Evolutionary conservation across 192 early-diverging fungal genomes (phyloP).

Genomic region (Allomyces arbusculus): DNA sequence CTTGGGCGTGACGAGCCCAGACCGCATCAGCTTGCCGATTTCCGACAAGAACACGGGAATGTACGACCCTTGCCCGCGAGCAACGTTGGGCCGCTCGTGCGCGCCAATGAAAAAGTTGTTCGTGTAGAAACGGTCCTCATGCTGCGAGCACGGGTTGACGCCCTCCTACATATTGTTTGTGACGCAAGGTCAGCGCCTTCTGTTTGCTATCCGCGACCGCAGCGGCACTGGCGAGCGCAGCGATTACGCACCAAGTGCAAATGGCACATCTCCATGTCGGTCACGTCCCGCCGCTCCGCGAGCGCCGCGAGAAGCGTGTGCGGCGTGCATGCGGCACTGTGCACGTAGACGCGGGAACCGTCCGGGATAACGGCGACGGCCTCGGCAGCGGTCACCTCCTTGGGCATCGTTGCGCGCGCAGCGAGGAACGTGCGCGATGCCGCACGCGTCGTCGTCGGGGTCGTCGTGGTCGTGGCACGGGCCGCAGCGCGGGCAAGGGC

Average conservation of each 20-base stretch:
- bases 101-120: slow-evolving; percentile 27
- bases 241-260: slow-evolving; percentile 13
- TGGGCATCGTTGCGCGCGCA: background rate
- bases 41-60: slow-evolving; percentile 20
- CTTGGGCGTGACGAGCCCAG: slow-evolving; percentile 12
- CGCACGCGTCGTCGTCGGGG: too few species aligned
- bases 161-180: too few species aligned
- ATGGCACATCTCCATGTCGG: slow-evolving; percentile 16
- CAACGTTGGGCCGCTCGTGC: slow-evolving; percentile 15
- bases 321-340: slow-evolving; percentile 15
- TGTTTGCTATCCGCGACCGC: too few species aligned
- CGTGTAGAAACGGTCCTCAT: slow-evolving; percentile 13
- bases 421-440: too few species aligned
- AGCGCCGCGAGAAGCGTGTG: slow-evolving; percentile 9
- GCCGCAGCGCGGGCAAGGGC: too few species aligned
- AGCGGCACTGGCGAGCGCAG: too few species aligned
- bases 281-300: slow-evolving; percentile 10
- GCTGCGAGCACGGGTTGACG: background rate
- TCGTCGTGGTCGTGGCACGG: too few species aligned
- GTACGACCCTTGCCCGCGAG: slow-evolving; percentile 10
- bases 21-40: slow-evolving; percentile 12
- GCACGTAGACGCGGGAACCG: slow-evolving; percentile 17
- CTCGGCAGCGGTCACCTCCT: slow-evolving; percentile 11
- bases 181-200: too few species aligned
- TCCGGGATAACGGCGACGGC: slow-evolving; percentile 16